phyloP scores from a whole-genome alignment of 306 rosid species.

The Citrullus colocynthis region DNA sequence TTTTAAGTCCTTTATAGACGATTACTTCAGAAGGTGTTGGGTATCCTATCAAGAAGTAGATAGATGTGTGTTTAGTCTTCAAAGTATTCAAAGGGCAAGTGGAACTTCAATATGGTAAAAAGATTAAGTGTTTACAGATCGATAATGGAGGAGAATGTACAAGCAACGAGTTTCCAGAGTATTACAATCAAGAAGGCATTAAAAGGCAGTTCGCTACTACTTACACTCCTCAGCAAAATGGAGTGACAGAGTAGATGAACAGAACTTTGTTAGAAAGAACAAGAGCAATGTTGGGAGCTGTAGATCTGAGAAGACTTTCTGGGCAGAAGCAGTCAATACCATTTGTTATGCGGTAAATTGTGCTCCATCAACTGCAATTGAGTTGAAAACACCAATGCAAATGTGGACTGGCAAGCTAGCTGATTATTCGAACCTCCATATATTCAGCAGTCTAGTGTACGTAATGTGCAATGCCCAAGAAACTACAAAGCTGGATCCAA shows the following conservation, averaged over 20 bases:
- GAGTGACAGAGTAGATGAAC: background rate
- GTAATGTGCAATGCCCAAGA: background rate
- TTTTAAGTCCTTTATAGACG: background rate
- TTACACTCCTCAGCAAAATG: background rate
- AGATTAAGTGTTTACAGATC: background rate
- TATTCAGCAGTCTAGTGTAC: background rate
- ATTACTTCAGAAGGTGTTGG: background rate
- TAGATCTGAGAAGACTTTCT: background rate
- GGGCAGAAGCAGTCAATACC: background rate
- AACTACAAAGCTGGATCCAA: background rate
- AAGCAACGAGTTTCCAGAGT: background rate
- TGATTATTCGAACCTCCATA: background rate
- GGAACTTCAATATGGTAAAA: background rate
- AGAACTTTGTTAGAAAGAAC: background rate
- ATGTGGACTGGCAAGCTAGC: background rate
- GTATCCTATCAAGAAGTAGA: background rate
- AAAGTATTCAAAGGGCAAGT: background rate
- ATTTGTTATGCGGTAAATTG: background rate
- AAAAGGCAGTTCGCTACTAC: background rate
- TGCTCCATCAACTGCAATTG: background rate
- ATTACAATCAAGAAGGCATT: background rate
- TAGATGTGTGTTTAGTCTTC: background rate
- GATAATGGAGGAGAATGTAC: background rate
- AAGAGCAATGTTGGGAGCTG: background rate
- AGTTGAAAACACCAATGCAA: background rate